These are phyloP conservation scores for Aurinia saxatilis DNA, from an alignment of 345 rosid species.

Conservation along the genomic window DNA sequence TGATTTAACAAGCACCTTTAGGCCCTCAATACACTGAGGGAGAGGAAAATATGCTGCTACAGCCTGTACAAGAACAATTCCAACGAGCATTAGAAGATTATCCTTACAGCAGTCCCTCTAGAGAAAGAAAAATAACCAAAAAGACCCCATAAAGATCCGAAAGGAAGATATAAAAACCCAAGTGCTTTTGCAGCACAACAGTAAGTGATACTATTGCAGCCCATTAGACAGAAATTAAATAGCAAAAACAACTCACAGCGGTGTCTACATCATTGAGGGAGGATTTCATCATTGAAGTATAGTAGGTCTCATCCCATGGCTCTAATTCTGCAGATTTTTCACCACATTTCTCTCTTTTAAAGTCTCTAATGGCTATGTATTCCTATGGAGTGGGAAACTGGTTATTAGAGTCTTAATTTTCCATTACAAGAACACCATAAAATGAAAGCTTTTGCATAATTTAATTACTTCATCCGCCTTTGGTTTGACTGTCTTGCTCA, in stretches of 20 bases:
- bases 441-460: not conserved
- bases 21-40: slow-evolving; percentile 77
- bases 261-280: slow-evolving; percentile 65
- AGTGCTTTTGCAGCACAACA: not conserved
- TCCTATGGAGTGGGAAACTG: slow-evolving; percentile 42
- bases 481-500: slow-evolving; percentile 66
- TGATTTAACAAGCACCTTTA: slow-evolving; percentile 67
- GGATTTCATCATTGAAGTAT: slow-evolving; percentile 75
- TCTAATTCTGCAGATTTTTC: slow-evolving; percentile 48
- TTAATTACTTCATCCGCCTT: slow-evolving; percentile 68
- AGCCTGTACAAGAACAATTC: slow-evolving; percentile 38
- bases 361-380: slow-evolving; percentile 49
- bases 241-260: slow-evolving; percentile 46
- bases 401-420: not conserved
- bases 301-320: slow-evolving; percentile 96
- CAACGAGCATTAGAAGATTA: not conserved
- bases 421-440: not conserved
- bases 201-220: not conserved
- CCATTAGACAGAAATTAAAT: not conserved
- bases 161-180: not conserved
- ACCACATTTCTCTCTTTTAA: slow-evolving; percentile 59
- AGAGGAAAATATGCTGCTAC: slow-evolving; percentile 88
- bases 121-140: not conserved
- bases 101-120: not conserved
- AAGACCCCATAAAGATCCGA: not conserved